phyloP scores from a whole-genome alignment of 805 yeast genomes.

The Candida piceae region DNA sequence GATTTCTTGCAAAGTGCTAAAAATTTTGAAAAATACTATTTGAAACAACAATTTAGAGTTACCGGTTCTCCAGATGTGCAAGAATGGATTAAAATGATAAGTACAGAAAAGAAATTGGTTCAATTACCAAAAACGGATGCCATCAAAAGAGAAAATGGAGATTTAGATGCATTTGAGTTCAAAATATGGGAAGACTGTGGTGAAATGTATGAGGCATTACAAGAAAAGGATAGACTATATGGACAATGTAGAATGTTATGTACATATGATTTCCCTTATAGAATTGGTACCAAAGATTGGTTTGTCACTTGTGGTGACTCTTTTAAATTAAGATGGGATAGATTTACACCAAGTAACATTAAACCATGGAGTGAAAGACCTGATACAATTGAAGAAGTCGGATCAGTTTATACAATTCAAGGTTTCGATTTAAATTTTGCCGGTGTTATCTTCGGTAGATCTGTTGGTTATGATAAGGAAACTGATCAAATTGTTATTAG shows the following conservation, averaged over 20 bases:
- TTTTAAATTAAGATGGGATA: conserved; percentile 42
- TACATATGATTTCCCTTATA: conserved; percentile 44
- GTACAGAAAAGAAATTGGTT: conserved; percentile 31
- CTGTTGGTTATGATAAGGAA: conserved; percentile 34
- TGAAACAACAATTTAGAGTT: conserved; percentile 39
- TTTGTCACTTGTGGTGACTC: conserved; percentile 38
- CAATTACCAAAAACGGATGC: conserved; percentile 27
- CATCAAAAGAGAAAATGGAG: conserved; percentile 4
- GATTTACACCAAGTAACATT: conserved; percentile 36
- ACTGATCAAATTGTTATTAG: conserved; percentile 31
- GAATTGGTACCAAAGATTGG: conserved; percentile 41
- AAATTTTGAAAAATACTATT: conserved; percentile 17
- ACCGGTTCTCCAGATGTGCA: conserved; percentile 34
- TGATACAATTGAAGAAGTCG: conserved; percentile 43
- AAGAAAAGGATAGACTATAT: conserved; percentile 23
- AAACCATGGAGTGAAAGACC: conserved; percentile 43
- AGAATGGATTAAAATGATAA: conserved; percentile 36
- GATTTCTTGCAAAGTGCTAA: conserved; percentile 7
- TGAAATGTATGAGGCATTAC: conserved; percentile 35
- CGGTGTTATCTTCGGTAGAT: conserved; percentile 41
- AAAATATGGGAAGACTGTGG: conserved; percentile 38
- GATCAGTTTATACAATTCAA: conserved; percentile 44
- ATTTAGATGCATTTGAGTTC: conserved; percentile 19
- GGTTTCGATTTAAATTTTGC: conserved; percentile 45
- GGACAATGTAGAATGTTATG: conserved; percentile 41